Evolutionary conservation across 257 asterid species (phyloP).

Genomic region (Solanum neorickii): DNA sequence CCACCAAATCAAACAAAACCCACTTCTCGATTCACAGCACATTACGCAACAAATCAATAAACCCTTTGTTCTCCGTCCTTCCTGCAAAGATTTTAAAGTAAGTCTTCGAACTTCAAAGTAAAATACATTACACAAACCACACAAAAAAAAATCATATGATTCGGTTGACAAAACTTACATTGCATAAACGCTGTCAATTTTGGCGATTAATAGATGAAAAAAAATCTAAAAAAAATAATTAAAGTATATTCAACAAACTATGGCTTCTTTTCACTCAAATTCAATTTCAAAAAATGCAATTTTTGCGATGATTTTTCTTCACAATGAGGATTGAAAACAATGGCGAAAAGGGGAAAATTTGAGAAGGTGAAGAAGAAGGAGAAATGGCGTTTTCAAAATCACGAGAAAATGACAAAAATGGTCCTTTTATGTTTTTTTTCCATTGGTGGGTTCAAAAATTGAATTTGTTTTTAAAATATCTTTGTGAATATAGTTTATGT

Average conservation of each 20-base stretch:
- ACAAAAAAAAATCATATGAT: background rate
- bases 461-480: background rate
- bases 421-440: background rate
- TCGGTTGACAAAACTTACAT: background rate
- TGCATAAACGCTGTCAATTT: background rate
- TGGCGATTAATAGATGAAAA: background rate
- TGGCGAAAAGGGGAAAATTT: background rate
- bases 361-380: background rate
- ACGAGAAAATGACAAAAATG: background rate
- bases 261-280: background rate
- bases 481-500: background rate
- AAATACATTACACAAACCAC: background rate
- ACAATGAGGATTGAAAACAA: background rate
- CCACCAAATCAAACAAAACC: background rate
- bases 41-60: background rate
- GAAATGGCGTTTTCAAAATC: conserved; percentile 12
- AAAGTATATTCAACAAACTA: background rate
- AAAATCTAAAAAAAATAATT: background rate
- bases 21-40: background rate
- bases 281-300: background rate
- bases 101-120: background rate
- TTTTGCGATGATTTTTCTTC: background rate
- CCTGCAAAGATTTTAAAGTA: background rate
- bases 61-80: background rate
- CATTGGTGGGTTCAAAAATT: background rate